A percentile compares a stretch with the other conserved stretches of the same genome.
These are phyloP conservation scores for Acanthamoeba castellanii DNA, from an alignment of 208 protist species.

Conservation along the genomic window DNA sequence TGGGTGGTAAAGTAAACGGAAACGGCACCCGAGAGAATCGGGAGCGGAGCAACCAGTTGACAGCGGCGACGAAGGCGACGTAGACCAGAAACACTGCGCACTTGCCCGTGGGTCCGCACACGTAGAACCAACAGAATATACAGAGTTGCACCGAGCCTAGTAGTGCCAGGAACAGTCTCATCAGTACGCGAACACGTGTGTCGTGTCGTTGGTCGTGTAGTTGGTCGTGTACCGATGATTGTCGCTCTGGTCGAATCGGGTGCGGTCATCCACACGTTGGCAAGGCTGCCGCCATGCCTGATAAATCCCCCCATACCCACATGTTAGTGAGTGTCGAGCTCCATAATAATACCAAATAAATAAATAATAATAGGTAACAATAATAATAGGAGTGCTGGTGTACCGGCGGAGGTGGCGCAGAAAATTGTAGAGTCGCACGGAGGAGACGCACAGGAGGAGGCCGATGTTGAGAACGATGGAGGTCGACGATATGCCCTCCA, in stretches of 20 bases:
- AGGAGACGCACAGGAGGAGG: constrained; percentile 2
- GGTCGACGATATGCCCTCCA: constrained; percentile 15
- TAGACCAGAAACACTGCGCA: not conserved
- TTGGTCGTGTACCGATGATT: not conserved
- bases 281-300: constrained; percentile 18
- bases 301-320: not conserved
- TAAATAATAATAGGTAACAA: not conserved
- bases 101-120: constrained; percentile 1
- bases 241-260: constrained; percentile 24
- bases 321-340: not conserved
- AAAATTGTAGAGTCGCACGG: constrained; percentile 1
- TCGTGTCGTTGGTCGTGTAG: not conserved
- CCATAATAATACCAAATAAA: not conserved
- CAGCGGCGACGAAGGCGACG: constrained; percentile 3
- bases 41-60: constrained; percentile 7
- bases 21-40: not conserved
- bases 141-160: not conserved
- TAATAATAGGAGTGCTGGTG: not conserved
- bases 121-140: not conserved
- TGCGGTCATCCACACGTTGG: constrained; percentile 3
- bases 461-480: constrained; percentile 20
- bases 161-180: not conserved
- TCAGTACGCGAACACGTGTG: not conserved
- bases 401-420: not conserved
- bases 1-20: not conserved